Percentiles rank a stretch among this genome's conserved stretches.
These are phyloP conservation scores for Magnusiomyces fungicola DNA, from an alignment of 1,139 yeast genomes.

Conservation along the genomic window DNA sequence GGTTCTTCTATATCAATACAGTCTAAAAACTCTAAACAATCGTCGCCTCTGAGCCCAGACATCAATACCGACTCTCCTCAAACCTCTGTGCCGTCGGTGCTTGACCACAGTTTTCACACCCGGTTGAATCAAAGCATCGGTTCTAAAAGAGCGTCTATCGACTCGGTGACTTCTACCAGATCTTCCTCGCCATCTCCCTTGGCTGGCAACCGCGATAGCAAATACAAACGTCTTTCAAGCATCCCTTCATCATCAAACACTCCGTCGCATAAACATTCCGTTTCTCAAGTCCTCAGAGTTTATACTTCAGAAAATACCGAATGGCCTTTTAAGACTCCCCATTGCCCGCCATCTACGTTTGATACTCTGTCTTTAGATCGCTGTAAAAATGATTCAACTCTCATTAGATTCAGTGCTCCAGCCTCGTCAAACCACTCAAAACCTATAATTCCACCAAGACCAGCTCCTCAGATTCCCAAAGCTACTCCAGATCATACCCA, in stretches of 20 bases:
- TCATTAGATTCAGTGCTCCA: slow-evolving; percentile 9
- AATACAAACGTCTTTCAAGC: too few species aligned
- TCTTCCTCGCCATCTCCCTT: too few species aligned
- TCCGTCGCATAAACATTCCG: not conserved
- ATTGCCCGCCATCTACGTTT: slow-evolving; percentile 6
- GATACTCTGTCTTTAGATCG: slow-evolving; percentile 8
- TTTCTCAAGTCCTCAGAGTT: not conserved
- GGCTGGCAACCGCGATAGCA: too few species aligned
- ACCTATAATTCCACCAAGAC: not conserved
- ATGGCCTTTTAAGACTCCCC: slow-evolving; percentile 9
- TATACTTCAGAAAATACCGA: not conserved
- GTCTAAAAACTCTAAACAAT: too few species aligned
- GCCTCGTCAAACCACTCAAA: not conserved
- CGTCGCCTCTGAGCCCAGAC: not conserved
- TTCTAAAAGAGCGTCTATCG: too few species aligned
- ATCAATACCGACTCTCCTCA: not conserved
- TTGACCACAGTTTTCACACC: not conserved
- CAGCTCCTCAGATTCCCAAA: not conserved
- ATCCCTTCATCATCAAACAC: too few species aligned
- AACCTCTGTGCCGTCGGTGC: not conserved
- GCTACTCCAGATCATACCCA: not conserved
- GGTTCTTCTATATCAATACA: too few species aligned
- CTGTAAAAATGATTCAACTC: slow-evolving; percentile 5
- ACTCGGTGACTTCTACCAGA: too few species aligned
- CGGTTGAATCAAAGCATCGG: not conserved